Evolutionary conservation across 768 basidiomycete genomes (phyloP), one percentile per base, ranked within the genome.

Genomic region (Lactarius tabidus): DNA sequence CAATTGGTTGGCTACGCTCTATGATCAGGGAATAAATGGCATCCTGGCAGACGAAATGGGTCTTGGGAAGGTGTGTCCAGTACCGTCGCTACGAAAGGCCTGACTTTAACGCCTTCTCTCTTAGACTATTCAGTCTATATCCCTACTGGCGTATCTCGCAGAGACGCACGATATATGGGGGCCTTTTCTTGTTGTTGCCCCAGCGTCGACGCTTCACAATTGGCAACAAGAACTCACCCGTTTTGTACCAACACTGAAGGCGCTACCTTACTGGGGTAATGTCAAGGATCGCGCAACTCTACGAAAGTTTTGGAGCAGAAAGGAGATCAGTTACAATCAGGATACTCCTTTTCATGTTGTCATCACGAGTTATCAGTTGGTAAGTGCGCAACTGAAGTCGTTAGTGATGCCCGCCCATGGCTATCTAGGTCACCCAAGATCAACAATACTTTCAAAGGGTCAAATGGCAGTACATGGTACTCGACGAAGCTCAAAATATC

Each of bases 401-500:
- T 2, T 41, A 28, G 45, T 64, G 5, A 59, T 14, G 3, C 12
- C n/a, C 43, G 23, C 52, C 57, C 23, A 62, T 60, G 53, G 18
- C 54, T 10, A 41, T 55, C 0, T 71, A 94, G 92, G 87, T 96
- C 56, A 95, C 93, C 2, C 91, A 93, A 79, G 97, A 98, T 74
- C 95, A 97, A 72, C 93, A 98, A 71, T 97, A 99, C 77, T 96
- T 99, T 78, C 93, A 97, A 73, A 85, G 91, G 43, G 89, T 98
- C 67, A 96, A 94, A 72, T 99, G 97, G 97, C 97, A 99, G 77
- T 99, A 98, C 74, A 98, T 98, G 96, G 86, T 99, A 65, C 82
- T 99, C n/a, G 97, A 99, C 71, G 97, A 99, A 76, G 97, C 97
- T 2, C 97, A 99, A 76, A 98, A 98, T 63, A 98, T 99, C 82